Percentiles rank a stretch among this genome's conserved stretches.
Evolutionary conservation across 768 basidiomycete species (phyloP).

Genomic region (Lentinula detonsa): DNA sequence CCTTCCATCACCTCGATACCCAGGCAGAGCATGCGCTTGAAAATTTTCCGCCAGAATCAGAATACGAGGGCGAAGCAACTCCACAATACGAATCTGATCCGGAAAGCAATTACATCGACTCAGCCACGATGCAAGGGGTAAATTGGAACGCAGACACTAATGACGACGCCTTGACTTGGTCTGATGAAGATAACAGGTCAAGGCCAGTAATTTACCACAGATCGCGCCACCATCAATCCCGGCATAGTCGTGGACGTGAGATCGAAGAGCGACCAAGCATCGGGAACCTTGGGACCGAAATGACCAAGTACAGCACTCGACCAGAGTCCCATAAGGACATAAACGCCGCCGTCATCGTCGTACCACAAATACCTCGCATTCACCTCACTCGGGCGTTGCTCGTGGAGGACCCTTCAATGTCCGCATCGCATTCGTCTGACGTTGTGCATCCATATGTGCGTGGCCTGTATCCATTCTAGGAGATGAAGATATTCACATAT

Average conservation of each 20-base stretch:
- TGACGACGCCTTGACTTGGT: background rate
- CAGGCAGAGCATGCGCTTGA: background rate
- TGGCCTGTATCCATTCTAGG: background rate
- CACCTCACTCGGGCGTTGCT: background rate
- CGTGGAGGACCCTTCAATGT: constrained; percentile 3
- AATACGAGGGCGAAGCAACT: constrained; percentile 24
- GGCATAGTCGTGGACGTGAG: background rate
- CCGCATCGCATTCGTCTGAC: background rate
- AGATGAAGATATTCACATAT: constrained; percentile 9
- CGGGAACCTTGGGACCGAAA: background rate
- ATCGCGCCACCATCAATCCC: background rate
- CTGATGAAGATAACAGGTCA: background rate
- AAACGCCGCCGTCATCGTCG: background rate
- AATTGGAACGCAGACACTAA: background rate
- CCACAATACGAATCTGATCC: constrained; percentile 35
- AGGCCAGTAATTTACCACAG: background rate
- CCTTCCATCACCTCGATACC: background rate
- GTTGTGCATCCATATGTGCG: constrained; percentile 12
- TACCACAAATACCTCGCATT: background rate
- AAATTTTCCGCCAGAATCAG: background rate
- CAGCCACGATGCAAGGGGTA: background rate
- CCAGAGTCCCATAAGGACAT: background rate
- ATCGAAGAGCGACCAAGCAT: background rate
- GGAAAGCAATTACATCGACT: constrained; percentile 16
- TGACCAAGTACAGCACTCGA: background rate